A percentile compares a stretch with the other conserved stretches of the same genome.
Evolutionary conservation across 305 asterid species (phyloP).

Genomic region (Solanum hybrid): DNA sequence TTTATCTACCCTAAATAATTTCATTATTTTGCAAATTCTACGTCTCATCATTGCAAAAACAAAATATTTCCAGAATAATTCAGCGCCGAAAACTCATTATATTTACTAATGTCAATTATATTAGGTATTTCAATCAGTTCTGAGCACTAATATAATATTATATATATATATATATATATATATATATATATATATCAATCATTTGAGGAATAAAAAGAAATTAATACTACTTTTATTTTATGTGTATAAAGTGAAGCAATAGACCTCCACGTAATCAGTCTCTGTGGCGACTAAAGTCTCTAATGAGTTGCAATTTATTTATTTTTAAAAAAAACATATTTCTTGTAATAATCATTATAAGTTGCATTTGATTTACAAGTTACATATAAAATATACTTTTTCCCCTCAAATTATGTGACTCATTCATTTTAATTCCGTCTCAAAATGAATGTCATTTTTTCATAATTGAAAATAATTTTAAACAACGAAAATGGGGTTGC

Average conservation of each 20-base stretch:
- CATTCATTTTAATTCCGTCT: background rate
- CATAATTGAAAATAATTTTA: no score
- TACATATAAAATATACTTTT: no score
- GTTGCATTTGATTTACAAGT: background rate
- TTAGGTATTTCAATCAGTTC: background rate
- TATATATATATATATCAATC: no score
- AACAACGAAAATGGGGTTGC: no score
- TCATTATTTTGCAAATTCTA: background rate
- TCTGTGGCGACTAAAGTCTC: background rate
- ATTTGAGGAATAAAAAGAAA: no score
- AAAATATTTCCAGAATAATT: background rate
- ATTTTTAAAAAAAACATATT: no score
- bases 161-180: no score
- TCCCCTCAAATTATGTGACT: background rate
- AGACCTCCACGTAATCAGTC: background rate
- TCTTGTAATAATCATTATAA: no score
- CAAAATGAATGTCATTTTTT: no score
- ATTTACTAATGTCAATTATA: background rate
- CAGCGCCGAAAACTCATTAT: background rate
- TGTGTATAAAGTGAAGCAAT: background rate
- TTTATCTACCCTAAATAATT: background rate
- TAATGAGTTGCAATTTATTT: background rate
- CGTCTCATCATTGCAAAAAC: background rate
- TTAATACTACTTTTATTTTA: no score
- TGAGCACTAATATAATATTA: background rate